Percentiles rank a stretch among this genome's conserved stretches.
phyloP scores from a whole-genome alignment of 1,139 yeast genomes.

The Petasospora rhodanensis region DNA sequence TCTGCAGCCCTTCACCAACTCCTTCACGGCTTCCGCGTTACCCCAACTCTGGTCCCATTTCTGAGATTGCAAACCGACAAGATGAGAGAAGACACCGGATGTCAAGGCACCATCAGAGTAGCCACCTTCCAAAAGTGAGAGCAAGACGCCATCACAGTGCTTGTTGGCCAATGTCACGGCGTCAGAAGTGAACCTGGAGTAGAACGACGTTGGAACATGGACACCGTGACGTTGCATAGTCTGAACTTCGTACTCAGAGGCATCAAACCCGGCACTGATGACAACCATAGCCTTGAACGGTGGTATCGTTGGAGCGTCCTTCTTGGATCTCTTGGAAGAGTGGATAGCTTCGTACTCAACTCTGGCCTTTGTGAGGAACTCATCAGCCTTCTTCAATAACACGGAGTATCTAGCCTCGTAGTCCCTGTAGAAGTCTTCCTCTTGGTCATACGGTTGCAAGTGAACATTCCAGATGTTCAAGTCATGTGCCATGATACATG shows the following conservation, averaged over 20 bases:
- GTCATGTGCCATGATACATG: conserved; percentile 77
- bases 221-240: conserved; percentile 86
- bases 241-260: conserved; percentile 76
- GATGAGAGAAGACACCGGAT: conserved; percentile 77
- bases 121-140: conserved; percentile 82
- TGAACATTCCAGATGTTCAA: conserved; percentile 84
- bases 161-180: conserved; percentile 60
- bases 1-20: conserved; percentile 65
- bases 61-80: conserved; percentile 57
- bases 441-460: conserved; percentile 58
- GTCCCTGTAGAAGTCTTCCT: conserved; percentile 58
- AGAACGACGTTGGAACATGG: conserved; percentile 79
- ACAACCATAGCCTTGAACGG: conserved; percentile 68
- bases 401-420: conserved; percentile 61
- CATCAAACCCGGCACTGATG: conserved; percentile 86
- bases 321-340: conserved; percentile 18
- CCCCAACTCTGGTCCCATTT: conserved; percentile 67
- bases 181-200: conserved; percentile 69
- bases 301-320: conserved; percentile 24
- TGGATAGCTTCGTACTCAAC: conserved; percentile 39
- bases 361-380: conserved; percentile 53
- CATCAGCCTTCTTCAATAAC: conserved; percentile 63
- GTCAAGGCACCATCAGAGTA: conserved; percentile 80
- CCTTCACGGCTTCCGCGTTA: conserved; percentile 56
- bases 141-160: conserved; percentile 56